Evolutionary conservation across 352 stramenopile species (phyloP), one percentile per base, ranked within the genome.

Genomic region (Globisporangium takayamanum): DNA sequence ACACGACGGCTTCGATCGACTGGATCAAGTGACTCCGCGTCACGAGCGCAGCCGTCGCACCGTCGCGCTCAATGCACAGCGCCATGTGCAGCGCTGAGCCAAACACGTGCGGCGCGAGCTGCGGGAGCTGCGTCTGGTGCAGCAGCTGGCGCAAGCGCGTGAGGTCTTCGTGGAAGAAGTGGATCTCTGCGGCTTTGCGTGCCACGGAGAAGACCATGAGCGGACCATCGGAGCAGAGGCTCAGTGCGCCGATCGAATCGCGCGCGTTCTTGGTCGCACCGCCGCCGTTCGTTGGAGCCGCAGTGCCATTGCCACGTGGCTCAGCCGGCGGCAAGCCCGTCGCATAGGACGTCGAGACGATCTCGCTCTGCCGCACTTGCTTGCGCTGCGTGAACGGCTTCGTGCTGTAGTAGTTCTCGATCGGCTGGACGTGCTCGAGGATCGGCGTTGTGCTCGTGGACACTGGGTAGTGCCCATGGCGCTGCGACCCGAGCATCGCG

Each of bases 131-230:
- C 16, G 78, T 91, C 60, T 94, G 76, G 3, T 68, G 69, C 20
- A 94, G 51, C 41, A 92, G 91, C 16, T 71, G 51, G 42, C 84
- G 85, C 3, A 94, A 57, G 4, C 76, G 76, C 7, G 60, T 67
- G 36, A 94, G 79, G 33, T 94, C 81, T 41, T 94, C 81, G 41
- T 87, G 76, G 72, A 89, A 94, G 41, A 94, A 90, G 39, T 94
- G 78, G 50, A 94, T 63, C 55, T 94, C 84, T 0, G 80, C 78
- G 1, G 84, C 76, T 10, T 88, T 69, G 3, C 80, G 71, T 1
- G 75, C 78, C 22, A 92, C 78, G 0, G 80, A 80, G 55, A 92
- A 94, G 16, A 94, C 84, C 80, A 94, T 88, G 15, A 92, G 80
- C 4, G 84, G 81, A 1, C 80, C 80, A 33, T 92, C 84, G 0